These are phyloP conservation scores for Starmerella ratchasimensis DNA, from an alignment of 805 yeast genomes.

Conservation along the genomic window DNA sequence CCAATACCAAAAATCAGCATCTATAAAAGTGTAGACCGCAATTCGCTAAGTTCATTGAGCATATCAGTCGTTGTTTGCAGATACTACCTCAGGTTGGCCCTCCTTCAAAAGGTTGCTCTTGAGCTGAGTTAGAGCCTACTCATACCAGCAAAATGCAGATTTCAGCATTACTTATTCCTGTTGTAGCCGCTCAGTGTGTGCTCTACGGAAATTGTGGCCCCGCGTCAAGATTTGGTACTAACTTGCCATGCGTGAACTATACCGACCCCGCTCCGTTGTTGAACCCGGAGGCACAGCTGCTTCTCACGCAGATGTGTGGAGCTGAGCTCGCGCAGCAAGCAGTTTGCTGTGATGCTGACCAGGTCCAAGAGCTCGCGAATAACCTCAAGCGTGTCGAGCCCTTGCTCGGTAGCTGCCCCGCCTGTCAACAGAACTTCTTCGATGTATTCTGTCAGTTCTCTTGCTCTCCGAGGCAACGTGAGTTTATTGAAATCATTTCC, in stretches of 20 bases:
- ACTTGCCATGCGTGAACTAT: slow-evolving; percentile 63
- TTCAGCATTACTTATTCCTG: too few relatives aligned
- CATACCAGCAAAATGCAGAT: too few relatives aligned
- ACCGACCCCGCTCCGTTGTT: slow-evolving; percentile 36
- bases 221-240: slow-evolving; percentile 60
- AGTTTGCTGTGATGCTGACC: slow-evolving; percentile 62
- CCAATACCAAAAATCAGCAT: too few relatives aligned
- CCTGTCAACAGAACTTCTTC: slow-evolving; percentile 74
- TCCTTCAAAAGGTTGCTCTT: too few relatives aligned
- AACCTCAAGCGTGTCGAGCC: slow-evolving; percentile 65
- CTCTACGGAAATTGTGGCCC: slow-evolving; percentile 52
- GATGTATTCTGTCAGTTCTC: slow-evolving; percentile 75
- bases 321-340: slow-evolving; percentile 34
- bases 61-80: too few relatives aligned
- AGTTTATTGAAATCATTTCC: slow-evolving; percentile 53
- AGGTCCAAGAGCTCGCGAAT: slow-evolving; percentile 37
- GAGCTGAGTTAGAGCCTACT: too few relatives aligned
- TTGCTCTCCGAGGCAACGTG: slow-evolving; percentile 73
- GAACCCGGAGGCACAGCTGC: slow-evolving; percentile 31
- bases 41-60: too few relatives aligned
- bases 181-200: slow-evolving; percentile 20
- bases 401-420: slow-evolving; percentile 81
- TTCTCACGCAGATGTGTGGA: slow-evolving; percentile 55
- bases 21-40: too few relatives aligned
- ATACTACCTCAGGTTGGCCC: too few relatives aligned